These are phyloP conservation scores for Phytomonas sp. DNA, from an alignment of 208 protist genomes.

Conservation along the genomic window DNA sequence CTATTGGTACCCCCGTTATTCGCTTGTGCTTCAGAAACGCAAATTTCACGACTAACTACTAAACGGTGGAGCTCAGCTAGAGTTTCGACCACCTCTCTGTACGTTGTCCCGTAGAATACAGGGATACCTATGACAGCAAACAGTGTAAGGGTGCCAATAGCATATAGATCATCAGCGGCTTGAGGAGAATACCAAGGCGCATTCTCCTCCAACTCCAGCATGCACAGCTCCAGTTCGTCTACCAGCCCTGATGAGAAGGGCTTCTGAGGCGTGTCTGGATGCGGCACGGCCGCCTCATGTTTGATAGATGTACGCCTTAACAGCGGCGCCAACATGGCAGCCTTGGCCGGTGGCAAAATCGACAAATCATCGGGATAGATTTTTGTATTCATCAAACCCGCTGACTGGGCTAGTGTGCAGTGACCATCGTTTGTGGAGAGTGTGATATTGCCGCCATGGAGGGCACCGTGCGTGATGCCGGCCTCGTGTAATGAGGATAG, in stretches of 20 bases:
- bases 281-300: background rate
- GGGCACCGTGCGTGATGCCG: constrained; percentile 57
- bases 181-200: constrained; percentile 7
- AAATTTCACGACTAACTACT: background rate
- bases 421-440: constrained; percentile 64
- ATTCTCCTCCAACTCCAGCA: background rate
- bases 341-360: constrained; percentile 31
- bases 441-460: constrained; percentile 74
- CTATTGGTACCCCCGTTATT: background rate
- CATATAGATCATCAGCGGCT: constrained; percentile 62
- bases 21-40: background rate
- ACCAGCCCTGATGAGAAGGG: background rate
- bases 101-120: constrained; percentile 29
- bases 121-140: constrained; percentile 47
- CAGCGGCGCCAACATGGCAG: constrained; percentile 16
- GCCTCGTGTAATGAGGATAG: constrained; percentile 39
- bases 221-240: constrained; percentile 4
- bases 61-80: constrained; percentile 11
- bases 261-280: background rate
- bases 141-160: constrained; percentile 51
- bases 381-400: constrained; percentile 35
- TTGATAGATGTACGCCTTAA: constrained; percentile 12
- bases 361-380: constrained; percentile 34
- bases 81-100: constrained; percentile 30
- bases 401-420: constrained; percentile 40